Conservation (phyloP, 2,329 filamentous ascomycete species). For the Grosmannia penicillata region DNA sequence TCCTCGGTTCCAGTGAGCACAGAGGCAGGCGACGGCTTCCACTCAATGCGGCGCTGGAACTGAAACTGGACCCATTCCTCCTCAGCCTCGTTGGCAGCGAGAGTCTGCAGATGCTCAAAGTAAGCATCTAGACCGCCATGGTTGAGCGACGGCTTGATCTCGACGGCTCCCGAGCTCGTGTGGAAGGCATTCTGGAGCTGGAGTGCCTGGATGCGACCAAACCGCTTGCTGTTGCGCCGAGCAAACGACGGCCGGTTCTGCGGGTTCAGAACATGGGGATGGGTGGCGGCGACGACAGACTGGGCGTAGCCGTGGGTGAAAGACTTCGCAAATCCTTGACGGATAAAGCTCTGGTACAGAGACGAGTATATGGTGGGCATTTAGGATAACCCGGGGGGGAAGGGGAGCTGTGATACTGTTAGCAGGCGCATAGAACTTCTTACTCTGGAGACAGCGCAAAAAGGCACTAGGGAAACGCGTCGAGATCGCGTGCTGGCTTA, state of each 20-base stretch:
- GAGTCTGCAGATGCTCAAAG: conserved; percentile 76
- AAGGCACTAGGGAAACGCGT: too few species aligned
- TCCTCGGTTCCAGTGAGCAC: conserved; percentile 32
- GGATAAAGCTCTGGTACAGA: conserved; percentile 71
- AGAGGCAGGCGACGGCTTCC: conserved; percentile 51
- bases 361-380: conserved; percentile 66
- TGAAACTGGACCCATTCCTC: conserved; percentile 88
- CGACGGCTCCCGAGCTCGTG: conserved; percentile 37
- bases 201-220: conserved; percentile 40
- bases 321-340: conserved; percentile 92
- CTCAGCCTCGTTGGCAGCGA: conserved; percentile 50
- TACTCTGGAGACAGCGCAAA: too few species aligned
- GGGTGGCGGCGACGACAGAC: conserved; percentile 88
- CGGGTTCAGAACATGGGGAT: conserved; percentile 61
- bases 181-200: conserved; percentile 71
- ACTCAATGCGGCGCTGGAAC: conserved; percentile 76
- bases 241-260: conserved; percentile 52
- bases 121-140: conserved; percentile 74
- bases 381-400: conserved; percentile 62
- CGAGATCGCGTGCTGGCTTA: too few species aligned
- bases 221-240: conserved; percentile 39
- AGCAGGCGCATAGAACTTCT: too few species aligned
- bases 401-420: conserved; percentile 28
- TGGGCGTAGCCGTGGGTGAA: conserved; percentile 97
- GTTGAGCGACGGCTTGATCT: conserved; percentile 34